Evolutionary conservation across 257 asterid species (phyloP).

Genomic region (Solanum tarijense): DNA sequence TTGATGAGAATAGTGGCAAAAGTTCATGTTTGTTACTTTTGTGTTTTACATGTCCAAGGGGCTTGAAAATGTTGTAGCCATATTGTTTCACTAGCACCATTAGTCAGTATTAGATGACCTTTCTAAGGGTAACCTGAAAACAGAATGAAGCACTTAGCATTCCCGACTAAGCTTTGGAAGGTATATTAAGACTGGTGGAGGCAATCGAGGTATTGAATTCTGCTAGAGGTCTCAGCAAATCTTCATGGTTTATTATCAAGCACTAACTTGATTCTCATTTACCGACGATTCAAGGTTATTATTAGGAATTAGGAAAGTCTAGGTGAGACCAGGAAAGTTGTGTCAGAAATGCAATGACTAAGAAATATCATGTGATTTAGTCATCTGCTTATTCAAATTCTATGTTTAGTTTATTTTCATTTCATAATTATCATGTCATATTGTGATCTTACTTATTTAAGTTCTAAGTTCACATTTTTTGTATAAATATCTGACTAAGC

Average conservation of each 20-base stretch:
- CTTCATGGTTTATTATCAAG: not conserved
- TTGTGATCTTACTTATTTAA: not conserved
- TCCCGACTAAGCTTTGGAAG: not conserved
- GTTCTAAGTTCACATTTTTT: not conserved
- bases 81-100: not conserved
- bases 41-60: not conserved
- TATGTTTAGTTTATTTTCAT: not conserved
- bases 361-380: not conserved
- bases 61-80: not conserved
- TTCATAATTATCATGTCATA: not conserved
- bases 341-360: not conserved
- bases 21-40: not conserved
- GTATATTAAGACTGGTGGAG: not conserved
- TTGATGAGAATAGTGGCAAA: not conserved
- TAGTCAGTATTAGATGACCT: not conserved
- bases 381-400: not conserved
- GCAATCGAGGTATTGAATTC: not conserved
- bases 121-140: not conserved
- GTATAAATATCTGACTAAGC: not conserved
- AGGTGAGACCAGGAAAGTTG: not conserved
- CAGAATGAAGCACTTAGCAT: not conserved
- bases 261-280: not conserved
- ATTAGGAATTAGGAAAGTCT: not conserved
- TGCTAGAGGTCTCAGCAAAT: not conserved
- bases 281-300: not conserved